phyloP scores from a whole-genome alignment of 1,139 yeast genomes.

The Suhomyces maxii region DNA sequence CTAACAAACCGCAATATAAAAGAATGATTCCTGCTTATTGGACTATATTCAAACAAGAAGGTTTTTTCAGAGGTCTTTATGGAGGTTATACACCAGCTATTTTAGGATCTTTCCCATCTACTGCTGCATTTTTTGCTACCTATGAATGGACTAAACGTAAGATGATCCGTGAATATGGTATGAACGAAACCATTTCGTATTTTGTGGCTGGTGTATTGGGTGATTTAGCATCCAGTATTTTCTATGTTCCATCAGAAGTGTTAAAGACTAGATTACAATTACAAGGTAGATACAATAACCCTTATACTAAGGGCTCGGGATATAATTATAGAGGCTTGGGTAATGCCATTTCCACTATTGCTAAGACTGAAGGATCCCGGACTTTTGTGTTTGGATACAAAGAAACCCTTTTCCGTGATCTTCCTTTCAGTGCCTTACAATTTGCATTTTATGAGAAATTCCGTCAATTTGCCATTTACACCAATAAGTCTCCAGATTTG shows the following conservation, averaged over 20 bases:
- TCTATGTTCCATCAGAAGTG: conserved; percentile 98
- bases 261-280: conserved; percentile 87
- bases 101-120: conserved; percentile 88
- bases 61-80: conserved; percentile 78
- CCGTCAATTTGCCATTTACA: conserved; percentile 58
- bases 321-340: conserved; percentile 76
- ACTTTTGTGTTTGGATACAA: conserved; percentile 89
- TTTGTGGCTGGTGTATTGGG: conserved; percentile 87
- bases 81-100: conserved; percentile 93
- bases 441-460: conserved; percentile 93
- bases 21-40: conserved; percentile 68
- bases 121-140: conserved; percentile 88
- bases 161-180: conserved; percentile 60
- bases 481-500: conserved; percentile 42
- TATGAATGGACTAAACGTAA: conserved; percentile 79
- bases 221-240: conserved; percentile 85
- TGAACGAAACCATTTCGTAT: conserved; percentile 80
- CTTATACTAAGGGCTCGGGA: conserved; percentile 69
- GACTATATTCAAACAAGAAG: conserved; percentile 79
- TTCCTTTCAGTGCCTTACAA: conserved; percentile 94
- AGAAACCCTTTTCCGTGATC: conserved; percentile 86
- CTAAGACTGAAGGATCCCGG: conserved; percentile 65
- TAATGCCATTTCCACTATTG: conserved; percentile 68
- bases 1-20: conserved; percentile 63
- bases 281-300: conserved; percentile 85